Percentiles rank a stretch among this genome's conserved stretches.
These are phyloP conservation scores for Sarocladium oryzae DNA, from an alignment of 2,329 filamentous ascomycete species.

Conservation along the genomic window DNA sequence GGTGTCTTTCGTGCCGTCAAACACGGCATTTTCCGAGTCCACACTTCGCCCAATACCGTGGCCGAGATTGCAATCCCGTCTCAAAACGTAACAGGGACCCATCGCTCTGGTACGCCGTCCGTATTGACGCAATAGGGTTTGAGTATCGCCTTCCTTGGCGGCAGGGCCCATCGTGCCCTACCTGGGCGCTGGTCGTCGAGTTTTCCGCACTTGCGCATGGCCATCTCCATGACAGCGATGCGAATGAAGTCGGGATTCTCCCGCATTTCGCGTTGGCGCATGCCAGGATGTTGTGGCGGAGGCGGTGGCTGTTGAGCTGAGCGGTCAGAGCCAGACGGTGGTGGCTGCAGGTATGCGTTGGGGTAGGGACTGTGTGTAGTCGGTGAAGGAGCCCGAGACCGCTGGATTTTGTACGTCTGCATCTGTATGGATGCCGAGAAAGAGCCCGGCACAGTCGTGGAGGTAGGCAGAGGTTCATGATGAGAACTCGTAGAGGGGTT, in stretches of 20 bases:
- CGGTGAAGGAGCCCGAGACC: slow-evolving; percentile 34
- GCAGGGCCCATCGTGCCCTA: slow-evolving; percentile 61
- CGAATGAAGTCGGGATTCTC: slow-evolving; percentile 67
- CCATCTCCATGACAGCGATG: slow-evolving; percentile 66
- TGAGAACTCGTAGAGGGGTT: slow-evolving; percentile 50
- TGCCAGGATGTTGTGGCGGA: slow-evolving; percentile 31
- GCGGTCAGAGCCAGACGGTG: slow-evolving; percentile 19
- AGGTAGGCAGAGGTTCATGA: slow-evolving; percentile 23
- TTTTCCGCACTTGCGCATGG: slow-evolving; percentile 62
- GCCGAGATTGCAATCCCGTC: not conserved
- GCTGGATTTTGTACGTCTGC: slow-evolving; percentile 61
- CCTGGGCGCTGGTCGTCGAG: slow-evolving; percentile 60
- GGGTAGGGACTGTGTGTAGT: slow-evolving; percentile 25
- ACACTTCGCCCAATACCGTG: not conserved
- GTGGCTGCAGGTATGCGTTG: slow-evolving; percentile 15
- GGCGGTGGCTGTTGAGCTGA: slow-evolving; percentile 25
- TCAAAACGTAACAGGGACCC: slow-evolving; percentile 35
- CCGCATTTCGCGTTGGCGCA: slow-evolving; percentile 60
- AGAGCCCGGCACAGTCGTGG: slow-evolving; percentile 25
- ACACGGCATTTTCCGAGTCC: no score
- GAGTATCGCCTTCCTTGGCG: slow-evolving; percentile 50
- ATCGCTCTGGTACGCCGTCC: slow-evolving; percentile 54
- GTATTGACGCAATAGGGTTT: slow-evolving; percentile 50
- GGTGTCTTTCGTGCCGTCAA: no score
- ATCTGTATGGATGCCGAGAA: slow-evolving; percentile 66